Base-by-base conservation (phyloP, 805 yeast species). In the Metschnikowia gelsemii region DNA sequence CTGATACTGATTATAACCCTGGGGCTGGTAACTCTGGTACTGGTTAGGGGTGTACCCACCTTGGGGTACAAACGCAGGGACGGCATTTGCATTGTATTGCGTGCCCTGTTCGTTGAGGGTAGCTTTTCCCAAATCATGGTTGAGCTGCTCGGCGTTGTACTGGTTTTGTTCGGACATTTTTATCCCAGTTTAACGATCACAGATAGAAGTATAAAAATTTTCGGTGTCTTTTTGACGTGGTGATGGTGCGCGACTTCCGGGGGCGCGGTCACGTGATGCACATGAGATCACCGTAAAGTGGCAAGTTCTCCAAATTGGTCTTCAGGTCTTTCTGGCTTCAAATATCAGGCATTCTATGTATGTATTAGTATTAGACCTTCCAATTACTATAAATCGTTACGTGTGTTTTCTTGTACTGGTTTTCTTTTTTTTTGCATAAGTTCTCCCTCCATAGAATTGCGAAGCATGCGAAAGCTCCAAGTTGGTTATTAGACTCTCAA, bases 21-120 rank as follows among this genome's bases (percentile, higher is more conserved):
- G 13, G 22, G 35, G 21, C 33, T 36, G 40, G 24, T 18, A 20
- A 43, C 29, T 34, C 38, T 43, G 42, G 50, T 49, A 43, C 26
- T 42, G 51, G 36, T 43, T 40, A 31, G 45, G 34, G n/a, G n/a
- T n/a, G 50, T 49, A 56, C 29, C 54, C 52, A 51, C 62, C 57
- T 40, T 65, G 71, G 26, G 80, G 79, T 41, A 75, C 76, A 60
- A 78, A 77, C 11, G 76, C 36, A 47, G 70, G 70, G 8, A 75
- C 75, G 27, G 66, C 68, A 47, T 66, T 70, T 22, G 84, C 79
- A 52, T 80, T 76, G 62, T 56, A 78, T 32, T 42, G 56, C 22
- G 50, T 49, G 45, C 42, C 42, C 30, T 46, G 51, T 24, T 47
- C 54, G 22, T 59, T 63, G 49, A 76, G 44, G 43, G 68, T 64